Evolutionary conservation across 208 protist species (phyloP).

Genomic region (Trypanosoma lewisi): DNA sequence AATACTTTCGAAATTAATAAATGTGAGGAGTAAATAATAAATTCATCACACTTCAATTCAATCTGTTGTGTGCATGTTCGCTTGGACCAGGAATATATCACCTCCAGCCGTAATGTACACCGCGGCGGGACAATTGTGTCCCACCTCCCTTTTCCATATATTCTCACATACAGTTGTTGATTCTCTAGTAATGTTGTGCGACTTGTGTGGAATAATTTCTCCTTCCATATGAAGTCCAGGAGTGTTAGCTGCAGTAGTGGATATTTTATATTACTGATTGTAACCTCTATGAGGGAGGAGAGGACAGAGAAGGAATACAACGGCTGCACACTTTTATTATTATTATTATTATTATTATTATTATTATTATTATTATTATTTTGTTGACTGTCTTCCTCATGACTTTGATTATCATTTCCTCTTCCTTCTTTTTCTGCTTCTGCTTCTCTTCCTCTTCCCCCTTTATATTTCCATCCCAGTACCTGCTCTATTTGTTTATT

Average conservation of each 20-base stretch:
- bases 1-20: conserved; percentile 58
- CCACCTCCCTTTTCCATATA: conserved; percentile 79
- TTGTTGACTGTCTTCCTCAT: not conserved
- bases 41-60: conserved; percentile 39
- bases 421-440: not conserved
- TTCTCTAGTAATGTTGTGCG: conserved; percentile 27
- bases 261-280: conserved; percentile 63
- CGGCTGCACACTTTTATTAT: conserved; percentile 3
- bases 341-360: too few relatives aligned
- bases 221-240: conserved; percentile 30
- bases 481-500: conserved; percentile 10
- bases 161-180: conserved; percentile 33
- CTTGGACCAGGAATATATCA: conserved; percentile 39
- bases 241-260: conserved; percentile 47
- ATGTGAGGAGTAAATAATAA: conserved; percentile 59
- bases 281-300: conserved; percentile 43
- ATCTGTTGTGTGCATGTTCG: conserved; percentile 51
- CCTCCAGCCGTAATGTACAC: conserved; percentile 34
- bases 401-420: not conserved
- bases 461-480: conserved; percentile 12
- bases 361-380: too few relatives aligned
- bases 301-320: conserved; percentile 37
- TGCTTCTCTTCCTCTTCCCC: not conserved
- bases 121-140: conserved; percentile 51
- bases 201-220: conserved; percentile 28